Conservation (phyloP, 352 stramenopile species). For the Phytophthora constricta region DNA sequence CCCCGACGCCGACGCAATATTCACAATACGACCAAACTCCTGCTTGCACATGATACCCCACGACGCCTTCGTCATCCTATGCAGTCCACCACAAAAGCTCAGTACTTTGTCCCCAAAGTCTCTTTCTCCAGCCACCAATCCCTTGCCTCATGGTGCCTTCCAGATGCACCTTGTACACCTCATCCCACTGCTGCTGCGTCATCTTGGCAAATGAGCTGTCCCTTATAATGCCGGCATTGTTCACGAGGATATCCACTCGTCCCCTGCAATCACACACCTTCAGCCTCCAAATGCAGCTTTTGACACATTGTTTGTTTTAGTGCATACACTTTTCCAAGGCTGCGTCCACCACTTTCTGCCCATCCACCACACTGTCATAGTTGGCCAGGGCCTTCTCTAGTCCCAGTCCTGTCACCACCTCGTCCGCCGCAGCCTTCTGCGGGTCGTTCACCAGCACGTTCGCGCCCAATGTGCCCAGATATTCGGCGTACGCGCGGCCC, state of each 20-base stretch:
- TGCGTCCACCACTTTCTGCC: conserved; percentile 83
- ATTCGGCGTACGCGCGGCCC: conserved; percentile 81
- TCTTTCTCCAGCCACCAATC: too few species aligned
- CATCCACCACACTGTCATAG: conserved; percentile 78
- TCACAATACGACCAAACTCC: conserved; percentile 87
- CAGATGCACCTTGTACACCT: conserved; percentile 84
- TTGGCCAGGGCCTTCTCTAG: conserved; percentile 64
- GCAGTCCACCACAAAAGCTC: too few species aligned
- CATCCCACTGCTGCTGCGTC: conserved; percentile 85
- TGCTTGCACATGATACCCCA: conserved; percentile 85
- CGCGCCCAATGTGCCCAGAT: conserved; percentile 70
- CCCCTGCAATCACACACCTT: conserved; percentile 42
- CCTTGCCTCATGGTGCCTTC: conserved; percentile 80
- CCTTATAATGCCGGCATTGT: conserved; percentile 94
- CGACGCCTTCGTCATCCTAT: conserved; percentile 77
- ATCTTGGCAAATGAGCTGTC: conserved; percentile 89
- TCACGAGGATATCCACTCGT: conserved; percentile 92
- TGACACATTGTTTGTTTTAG: background rate
- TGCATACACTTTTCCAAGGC: conserved; percentile 80
- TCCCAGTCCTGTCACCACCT: conserved; percentile 66
- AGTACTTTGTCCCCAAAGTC: too few species aligned
- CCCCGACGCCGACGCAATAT: conserved; percentile 80
- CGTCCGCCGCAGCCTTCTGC: conserved; percentile 59
- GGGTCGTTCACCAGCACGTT: conserved; percentile 88
- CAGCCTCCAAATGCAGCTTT: background rate